Evolutionary conservation across 2,329 filamentous ascomycete genomes (phyloP).

Genomic region (Tolypocladium inflatum): DNA sequence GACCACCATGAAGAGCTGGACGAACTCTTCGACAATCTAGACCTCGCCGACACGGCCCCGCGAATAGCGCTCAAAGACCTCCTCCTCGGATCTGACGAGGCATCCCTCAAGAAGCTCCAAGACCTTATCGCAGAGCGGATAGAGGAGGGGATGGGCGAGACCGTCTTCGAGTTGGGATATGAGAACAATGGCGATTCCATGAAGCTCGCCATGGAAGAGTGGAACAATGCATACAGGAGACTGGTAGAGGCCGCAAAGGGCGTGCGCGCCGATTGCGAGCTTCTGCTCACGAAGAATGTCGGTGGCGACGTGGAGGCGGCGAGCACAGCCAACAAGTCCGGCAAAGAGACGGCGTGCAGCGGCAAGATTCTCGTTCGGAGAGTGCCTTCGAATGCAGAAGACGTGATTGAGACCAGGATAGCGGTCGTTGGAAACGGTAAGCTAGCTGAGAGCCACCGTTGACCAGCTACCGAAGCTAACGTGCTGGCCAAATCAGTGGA

Average conservation of each 20-base stretch:
- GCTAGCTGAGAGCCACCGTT: slow-evolving; percentile 7
- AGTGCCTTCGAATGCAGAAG: slow-evolving; percentile 63
- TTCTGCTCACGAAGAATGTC: slow-evolving; percentile 86
- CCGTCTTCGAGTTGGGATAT: slow-evolving; percentile 82
- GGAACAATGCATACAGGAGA: slow-evolving; percentile 60
- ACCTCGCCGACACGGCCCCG: slow-evolving; percentile 62
- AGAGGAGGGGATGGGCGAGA: slow-evolving; percentile 78
- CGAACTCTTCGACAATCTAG: slow-evolving; percentile 83
- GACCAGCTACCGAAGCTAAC: slow-evolving; percentile 5
- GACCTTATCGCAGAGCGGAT: slow-evolving; percentile 59
- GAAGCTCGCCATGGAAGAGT: slow-evolving; percentile 64
- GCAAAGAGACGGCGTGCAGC: slow-evolving; percentile 63
- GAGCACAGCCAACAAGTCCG: slow-evolving; percentile 37
- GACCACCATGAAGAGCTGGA: slow-evolving; percentile 76
- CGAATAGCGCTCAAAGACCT: slow-evolving; percentile 65
- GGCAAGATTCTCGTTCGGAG: slow-evolving; percentile 84
- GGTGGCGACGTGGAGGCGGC: slow-evolving; percentile 66
- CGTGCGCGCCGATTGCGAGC: slow-evolving; percentile 63
- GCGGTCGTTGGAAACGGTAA: slow-evolving; percentile 89
- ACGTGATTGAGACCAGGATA: slow-evolving; percentile 91
- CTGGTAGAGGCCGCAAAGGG: slow-evolving; percentile 55
- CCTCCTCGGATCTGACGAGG: slow-evolving; percentile 54
- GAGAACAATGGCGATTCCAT: slow-evolving; percentile 86
- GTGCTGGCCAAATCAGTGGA: slow-evolving; percentile 49
- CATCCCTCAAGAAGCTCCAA: slow-evolving; percentile 52